phyloP scores from a whole-genome alignment of 73 alveolate genomes.

The Diophrys appendiculata region DNA sequence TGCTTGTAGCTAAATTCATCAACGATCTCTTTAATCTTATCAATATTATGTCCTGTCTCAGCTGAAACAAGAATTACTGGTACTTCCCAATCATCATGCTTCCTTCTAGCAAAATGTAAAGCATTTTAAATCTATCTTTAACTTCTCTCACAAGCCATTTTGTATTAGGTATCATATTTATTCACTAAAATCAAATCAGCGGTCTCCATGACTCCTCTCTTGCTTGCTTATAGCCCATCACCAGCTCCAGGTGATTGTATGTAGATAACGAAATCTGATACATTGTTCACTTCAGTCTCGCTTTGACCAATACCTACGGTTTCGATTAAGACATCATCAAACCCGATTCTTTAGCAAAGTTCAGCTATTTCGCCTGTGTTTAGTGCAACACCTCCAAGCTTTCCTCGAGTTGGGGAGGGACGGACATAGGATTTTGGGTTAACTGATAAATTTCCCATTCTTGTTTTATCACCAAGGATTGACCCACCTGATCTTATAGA shows the following conservation, averaged over 20 bases:
- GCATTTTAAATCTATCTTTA: conserved; percentile 48
- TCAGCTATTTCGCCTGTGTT: conserved; percentile 53
- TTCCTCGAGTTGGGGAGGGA: conserved; percentile 80
- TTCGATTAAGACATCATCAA: conserved; percentile 65
- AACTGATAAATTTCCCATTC: conserved; percentile 64
- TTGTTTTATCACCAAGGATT: conserved; percentile 80
- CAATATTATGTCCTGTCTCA: conserved; percentile 33
- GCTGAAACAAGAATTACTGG: conserved; percentile 62
- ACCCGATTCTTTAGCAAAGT: conserved; percentile 73
- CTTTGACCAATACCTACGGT: conserved; percentile 80
- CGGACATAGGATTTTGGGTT: conserved; percentile 63
- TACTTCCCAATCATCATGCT: conserved; percentile 53
- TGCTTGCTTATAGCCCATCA: conserved; percentile 71
- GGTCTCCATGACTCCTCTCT: conserved; percentile 81
- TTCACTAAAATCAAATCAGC: conserved; percentile 74
- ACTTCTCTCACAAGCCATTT: conserved; percentile 50
- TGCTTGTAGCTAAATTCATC: conserved; percentile 25
- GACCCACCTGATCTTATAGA: conserved; percentile 73
- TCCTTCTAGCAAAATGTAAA: conserved; percentile 38
- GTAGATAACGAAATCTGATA: conserved; percentile 68
- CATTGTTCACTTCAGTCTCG: conserved; percentile 71
- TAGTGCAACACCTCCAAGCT: conserved; percentile 71
- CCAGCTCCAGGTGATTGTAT: conserved; percentile 77
- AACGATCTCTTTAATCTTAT: conserved; percentile 44
- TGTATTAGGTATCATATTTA: conserved; percentile 66